A percentile compares a stretch with the other conserved stretches of the same genome.
Evolutionary conservation across 2,329 filamentous ascomycete genomes (phyloP).

Genomic region (Fusarium abutilonis): DNA sequence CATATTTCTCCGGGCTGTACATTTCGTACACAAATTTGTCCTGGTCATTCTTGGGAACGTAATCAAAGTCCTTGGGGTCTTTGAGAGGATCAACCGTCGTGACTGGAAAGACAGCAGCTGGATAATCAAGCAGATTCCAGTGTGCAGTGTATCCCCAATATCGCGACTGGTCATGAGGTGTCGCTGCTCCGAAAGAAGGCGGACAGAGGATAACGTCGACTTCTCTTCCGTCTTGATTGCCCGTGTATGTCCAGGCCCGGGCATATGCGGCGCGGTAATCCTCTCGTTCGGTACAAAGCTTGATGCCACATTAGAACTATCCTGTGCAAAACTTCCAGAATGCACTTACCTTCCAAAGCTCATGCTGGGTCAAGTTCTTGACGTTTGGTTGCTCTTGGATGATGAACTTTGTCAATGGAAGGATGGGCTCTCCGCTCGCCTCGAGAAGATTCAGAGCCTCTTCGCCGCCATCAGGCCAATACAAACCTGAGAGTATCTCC

Average conservation of each 20-base stretch:
- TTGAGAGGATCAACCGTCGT: constrained; percentile 44
- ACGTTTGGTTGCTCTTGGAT: constrained; percentile 62
- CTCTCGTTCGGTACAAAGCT: constrained; percentile 53
- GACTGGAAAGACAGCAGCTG: constrained; percentile 69
- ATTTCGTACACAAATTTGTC: constrained; percentile 46
- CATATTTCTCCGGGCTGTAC: constrained; percentile 44
- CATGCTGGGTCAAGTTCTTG: constrained; percentile 52
- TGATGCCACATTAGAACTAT: not conserved
- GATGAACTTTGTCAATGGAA: constrained; percentile 68
- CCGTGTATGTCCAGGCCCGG: constrained; percentile 52
- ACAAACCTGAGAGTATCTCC: constrained; percentile 57
- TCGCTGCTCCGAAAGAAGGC: constrained; percentile 61
- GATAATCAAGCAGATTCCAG: constrained; percentile 77
- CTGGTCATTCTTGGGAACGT: constrained; percentile 44
- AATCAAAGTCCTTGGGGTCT: constrained; percentile 40
- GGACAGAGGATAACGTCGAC: constrained; percentile 73
- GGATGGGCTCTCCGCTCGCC: constrained; percentile 65
- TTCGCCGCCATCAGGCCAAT: constrained; percentile 69
- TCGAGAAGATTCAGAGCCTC: constrained; percentile 62
- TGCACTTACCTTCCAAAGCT: constrained; percentile 52
- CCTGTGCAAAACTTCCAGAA: rapidly evolving
- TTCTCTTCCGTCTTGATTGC: constrained; percentile 37
- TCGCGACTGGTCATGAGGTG: constrained; percentile 54
- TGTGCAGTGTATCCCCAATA: constrained; percentile 74
- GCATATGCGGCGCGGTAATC: constrained; percentile 52